Percentiles rank a stretch among this genome's conserved stretches.
Conservation (phyloP, 2,329 filamentous ascomycete species). For the Tolypocladium amazonense region DNA sequence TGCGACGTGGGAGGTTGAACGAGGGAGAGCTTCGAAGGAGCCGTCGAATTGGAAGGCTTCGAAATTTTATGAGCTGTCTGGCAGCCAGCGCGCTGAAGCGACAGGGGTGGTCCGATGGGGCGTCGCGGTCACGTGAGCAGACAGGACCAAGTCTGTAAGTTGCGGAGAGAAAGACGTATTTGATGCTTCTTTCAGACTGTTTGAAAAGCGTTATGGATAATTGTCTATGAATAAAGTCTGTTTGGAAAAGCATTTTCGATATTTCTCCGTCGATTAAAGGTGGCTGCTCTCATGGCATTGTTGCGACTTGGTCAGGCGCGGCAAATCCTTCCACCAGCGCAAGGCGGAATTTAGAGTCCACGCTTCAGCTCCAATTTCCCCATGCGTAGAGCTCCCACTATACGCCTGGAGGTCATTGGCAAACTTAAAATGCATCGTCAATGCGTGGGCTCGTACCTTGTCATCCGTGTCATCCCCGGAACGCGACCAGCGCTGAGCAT, state of each 20-base stretch:
- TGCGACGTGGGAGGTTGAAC: constrained; percentile 1
- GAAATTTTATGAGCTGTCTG: constrained; percentile 25
- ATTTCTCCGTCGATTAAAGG: no score
- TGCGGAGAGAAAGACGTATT: neutral
- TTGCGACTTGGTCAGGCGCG: neutral
- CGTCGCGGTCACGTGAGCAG: neutral
- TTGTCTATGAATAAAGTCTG: no score
- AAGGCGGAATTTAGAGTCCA: neutral
- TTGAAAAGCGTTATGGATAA: no score
- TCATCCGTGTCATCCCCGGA: neutral
- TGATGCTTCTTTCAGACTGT: no score
- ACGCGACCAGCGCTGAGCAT: neutral
- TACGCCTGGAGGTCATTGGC: no score
- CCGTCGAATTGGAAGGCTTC: constrained; percentile 11
- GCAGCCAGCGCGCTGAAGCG: neutral
- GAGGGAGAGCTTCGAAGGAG: constrained; percentile 9
- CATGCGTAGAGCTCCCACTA: neutral
- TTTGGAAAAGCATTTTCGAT: neutral
- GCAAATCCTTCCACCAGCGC: neutral
- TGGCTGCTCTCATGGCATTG: neutral
- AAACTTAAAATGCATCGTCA: neutral
- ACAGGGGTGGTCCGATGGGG: neutral
- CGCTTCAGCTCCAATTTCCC: neutral
- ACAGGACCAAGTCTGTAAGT: neutral
- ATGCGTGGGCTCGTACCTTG: neutral